Conservation (phyloP, 371 early-diverging fungal species). For the Neoconidiobolus thromboides region DNA sequence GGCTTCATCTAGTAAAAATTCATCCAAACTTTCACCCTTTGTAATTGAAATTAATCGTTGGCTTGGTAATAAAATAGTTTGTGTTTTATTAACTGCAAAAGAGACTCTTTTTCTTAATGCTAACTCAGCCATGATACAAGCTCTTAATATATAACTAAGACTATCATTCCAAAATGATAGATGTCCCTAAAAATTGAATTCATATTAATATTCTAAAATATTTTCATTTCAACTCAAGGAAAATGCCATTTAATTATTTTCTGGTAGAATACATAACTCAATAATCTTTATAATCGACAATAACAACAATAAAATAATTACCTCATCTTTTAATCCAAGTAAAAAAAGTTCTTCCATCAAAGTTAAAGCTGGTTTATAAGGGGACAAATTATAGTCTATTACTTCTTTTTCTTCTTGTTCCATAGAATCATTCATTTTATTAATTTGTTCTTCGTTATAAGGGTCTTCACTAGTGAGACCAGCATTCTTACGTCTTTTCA, state of each 20-base stretch:
- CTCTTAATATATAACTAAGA: slow-evolving; percentile 86
- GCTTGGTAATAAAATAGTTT: slow-evolving; percentile 36
- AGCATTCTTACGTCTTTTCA: slow-evolving; percentile 2
- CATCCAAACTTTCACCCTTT: slow-evolving; percentile 57
- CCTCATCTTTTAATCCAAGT: slow-evolving; percentile 83
- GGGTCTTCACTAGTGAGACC: neutral
- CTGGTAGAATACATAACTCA: neutral
- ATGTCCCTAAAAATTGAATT: slow-evolving; percentile 41
- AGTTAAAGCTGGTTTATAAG: slow-evolving; percentile 40
- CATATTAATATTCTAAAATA: slow-evolving; percentile 3
- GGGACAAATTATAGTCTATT: neutral
- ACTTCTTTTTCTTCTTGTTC: neutral
- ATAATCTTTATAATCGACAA: neutral
- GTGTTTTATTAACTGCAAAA: slow-evolving; percentile 65
- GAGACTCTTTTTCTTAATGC: slow-evolving; percentile 76
- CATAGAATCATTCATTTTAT: neutral
- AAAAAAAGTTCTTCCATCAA: slow-evolving; percentile 87
- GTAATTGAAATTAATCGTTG: slow-evolving; percentile 75
- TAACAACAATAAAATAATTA: slow-evolving; percentile 24
- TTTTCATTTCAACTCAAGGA: neutral
- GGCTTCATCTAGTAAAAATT: slow-evolving; percentile 90
- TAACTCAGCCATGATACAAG: slow-evolving; percentile 87
- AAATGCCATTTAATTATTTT: neutral
- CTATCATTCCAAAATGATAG: slow-evolving; percentile 97
- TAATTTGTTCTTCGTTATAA: neutral